Evolutionary conservation across 2,329 filamentous ascomycete species (phyloP).

Genomic region (Calonectria montana): DNA sequence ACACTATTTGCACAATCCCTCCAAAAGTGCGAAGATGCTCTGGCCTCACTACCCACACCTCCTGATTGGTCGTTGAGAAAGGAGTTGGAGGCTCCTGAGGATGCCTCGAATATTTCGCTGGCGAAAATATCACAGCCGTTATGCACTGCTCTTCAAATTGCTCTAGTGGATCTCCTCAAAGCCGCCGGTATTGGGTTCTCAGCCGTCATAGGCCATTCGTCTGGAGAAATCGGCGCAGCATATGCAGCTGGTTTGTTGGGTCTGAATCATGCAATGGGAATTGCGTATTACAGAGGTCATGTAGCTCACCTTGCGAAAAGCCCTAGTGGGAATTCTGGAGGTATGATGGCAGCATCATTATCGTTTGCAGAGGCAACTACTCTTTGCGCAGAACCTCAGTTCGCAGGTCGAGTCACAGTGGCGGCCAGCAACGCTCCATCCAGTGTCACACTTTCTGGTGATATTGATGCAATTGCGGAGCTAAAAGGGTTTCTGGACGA

Average conservation of each 20-base stretch:
- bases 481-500: neutral
- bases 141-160: neutral
- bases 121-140: neutral
- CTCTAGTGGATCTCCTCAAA: neutral
- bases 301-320: neutral
- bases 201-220: neutral
- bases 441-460: neutral
- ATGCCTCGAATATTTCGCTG: neutral
- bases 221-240: neutral
- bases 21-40: neutral
- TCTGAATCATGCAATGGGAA: neutral
- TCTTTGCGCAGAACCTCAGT: neutral
- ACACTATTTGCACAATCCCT: neutral
- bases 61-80: neutral
- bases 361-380: neutral
- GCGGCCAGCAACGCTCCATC: neutral
- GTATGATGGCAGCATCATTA: neutral
- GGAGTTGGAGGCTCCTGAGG: neutral
- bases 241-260: neutral
- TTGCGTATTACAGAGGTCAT: neutral
- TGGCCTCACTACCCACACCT: neutral
- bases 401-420: neutral
- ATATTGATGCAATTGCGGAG: neutral
- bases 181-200: neutral
- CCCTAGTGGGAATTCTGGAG: no score